Conservation (phyloP, 1,284 basidiomycete species). For the Thecaphora frezii region DNA sequence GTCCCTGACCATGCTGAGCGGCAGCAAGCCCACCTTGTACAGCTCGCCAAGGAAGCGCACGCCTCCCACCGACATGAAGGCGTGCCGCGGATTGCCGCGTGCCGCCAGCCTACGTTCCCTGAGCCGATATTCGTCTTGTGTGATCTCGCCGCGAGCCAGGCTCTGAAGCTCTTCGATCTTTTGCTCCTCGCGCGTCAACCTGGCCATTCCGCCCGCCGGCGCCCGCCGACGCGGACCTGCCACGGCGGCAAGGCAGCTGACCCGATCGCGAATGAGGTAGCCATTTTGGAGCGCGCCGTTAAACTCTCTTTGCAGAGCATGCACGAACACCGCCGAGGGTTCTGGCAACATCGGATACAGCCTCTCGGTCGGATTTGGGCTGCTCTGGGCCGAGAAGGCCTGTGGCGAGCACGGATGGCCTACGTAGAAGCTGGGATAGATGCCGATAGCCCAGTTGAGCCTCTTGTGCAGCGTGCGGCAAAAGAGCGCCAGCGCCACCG, state of each 20-base stretch:
- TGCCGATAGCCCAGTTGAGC: too few species aligned
- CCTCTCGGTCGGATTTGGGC: too few species aligned
- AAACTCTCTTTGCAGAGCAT: background rate
- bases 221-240: background rate
- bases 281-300: background rate
- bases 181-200: background rate
- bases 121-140: background rate
- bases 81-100: constrained; percentile 1
- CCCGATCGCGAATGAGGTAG: background rate
- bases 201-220: background rate
- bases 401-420: too few species aligned
- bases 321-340: too few species aligned
- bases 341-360: too few species aligned
- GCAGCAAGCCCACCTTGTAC: constrained; percentile 5
- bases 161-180: background rate
- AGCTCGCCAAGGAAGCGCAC: constrained; percentile 32
- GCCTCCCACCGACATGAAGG: constrained; percentile 14
- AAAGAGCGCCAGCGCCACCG: background rate
- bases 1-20: constrained; percentile 5
- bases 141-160: background rate
- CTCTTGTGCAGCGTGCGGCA: background rate
- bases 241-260: background rate
- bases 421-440: too few species aligned
- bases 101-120: background rate
- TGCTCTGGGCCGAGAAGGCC: too few species aligned